phyloP scores from a whole-genome alignment of 306 rosid species.

The Vachellia collinsii region DNA sequence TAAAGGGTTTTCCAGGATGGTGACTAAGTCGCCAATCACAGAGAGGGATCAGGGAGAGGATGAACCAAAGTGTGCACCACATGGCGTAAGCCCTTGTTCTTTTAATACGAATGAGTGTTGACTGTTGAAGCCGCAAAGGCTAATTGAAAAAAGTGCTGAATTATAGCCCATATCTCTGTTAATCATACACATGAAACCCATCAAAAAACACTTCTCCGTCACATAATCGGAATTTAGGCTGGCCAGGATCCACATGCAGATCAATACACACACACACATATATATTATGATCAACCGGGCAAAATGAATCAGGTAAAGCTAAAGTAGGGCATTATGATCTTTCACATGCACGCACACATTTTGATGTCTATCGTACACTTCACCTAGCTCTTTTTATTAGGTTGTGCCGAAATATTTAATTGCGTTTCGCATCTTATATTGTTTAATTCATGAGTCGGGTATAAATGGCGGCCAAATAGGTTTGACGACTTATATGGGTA shows the following conservation, averaged over 20 bases:
- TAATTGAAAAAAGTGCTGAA: slow-evolving; percentile 32
- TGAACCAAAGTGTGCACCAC: slow-evolving; percentile 40
- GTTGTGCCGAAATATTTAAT: not conserved
- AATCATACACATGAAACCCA: slow-evolving; percentile 49
- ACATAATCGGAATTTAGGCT: slow-evolving; percentile 33
- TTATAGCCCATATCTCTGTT: slow-evolving; percentile 25
- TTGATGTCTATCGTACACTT: slow-evolving; percentile 18
- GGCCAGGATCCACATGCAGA: slow-evolving; percentile 35
- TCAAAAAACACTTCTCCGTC: slow-evolving; percentile 13
- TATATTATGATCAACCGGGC: not conserved
- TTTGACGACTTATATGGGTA: not conserved
- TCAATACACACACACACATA: not conserved
- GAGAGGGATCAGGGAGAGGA: slow-evolving; percentile 33
- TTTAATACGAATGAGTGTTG: not conserved
- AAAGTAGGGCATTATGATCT: slow-evolving; percentile 1
- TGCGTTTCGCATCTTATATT: not conserved
- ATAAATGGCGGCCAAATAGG: not conserved
- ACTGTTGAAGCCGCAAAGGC: slow-evolving; percentile 29
- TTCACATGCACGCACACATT: slow-evolving; percentile 25
- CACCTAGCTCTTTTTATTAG: not conserved
- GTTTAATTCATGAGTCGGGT: not conserved
- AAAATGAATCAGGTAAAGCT: slow-evolving; percentile 13
- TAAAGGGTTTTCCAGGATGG: slow-evolving; percentile 57
- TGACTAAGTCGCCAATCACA: slow-evolving; percentile 49
- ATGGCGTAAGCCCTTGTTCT: slow-evolving; percentile 29